These are phyloP conservation scores for Beauveria australis DNA, from an alignment of 2,329 filamentous ascomycete genomes.

Conservation along the genomic window DNA sequence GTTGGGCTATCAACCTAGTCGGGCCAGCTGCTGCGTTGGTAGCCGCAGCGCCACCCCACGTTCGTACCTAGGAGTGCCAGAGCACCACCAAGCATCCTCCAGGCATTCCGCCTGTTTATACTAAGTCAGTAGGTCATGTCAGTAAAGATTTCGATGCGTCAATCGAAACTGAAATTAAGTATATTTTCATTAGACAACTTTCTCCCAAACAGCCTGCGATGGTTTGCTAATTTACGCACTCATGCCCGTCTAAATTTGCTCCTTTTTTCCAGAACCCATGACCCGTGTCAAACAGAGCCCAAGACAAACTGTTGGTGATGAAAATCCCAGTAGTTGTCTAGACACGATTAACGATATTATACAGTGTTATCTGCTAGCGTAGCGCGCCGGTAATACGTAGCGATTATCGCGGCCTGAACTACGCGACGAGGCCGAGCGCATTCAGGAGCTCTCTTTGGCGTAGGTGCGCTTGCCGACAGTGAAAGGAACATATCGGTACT, in stretches of 20 bases:
- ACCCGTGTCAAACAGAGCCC: not conserved
- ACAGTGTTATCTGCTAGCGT: not conserved
- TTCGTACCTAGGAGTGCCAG: not conserved
- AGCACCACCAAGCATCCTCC: not conserved
- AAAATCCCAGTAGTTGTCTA: not conserved
- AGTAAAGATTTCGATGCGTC: not conserved
- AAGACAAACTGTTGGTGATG: not conserved
- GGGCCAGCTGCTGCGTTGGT: not conserved
- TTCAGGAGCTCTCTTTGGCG: slow-evolving; percentile 49
- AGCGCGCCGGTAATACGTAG: not conserved
- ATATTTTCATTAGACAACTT: slow-evolving; percentile 12
- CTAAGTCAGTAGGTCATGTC: not conserved
- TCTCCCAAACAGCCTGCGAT: not conserved
- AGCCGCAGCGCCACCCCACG: slow-evolving; percentile 5
- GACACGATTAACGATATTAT: not conserved
- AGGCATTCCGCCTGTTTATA: not conserved
- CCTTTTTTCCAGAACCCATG: slow-evolving; percentile 7
- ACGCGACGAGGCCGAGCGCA: not conserved
- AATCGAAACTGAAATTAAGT: slow-evolving; percentile 5
- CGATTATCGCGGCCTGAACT: not conserved
- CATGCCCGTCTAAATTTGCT: slow-evolving; percentile 9
- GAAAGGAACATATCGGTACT: slow-evolving; percentile 97
- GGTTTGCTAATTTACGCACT: not conserved
- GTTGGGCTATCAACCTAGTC: not conserved
- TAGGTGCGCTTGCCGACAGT: slow-evolving; percentile 84